Conservation (phyloP, 192 early-diverging fungal genomes). For the Backusella morwellensis region DNA sequence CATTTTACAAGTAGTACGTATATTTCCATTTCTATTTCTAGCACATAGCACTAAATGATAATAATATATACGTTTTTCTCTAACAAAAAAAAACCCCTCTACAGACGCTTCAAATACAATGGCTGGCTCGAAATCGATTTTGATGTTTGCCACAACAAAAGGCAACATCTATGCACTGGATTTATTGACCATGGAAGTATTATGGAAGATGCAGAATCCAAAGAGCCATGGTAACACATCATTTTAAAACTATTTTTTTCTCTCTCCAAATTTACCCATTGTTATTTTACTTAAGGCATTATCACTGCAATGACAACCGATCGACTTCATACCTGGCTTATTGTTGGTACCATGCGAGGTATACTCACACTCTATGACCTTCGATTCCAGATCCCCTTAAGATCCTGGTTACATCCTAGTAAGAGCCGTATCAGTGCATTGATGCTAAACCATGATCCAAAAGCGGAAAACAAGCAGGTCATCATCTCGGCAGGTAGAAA, state of each 20-base stretch:
- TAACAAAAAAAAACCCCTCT: background rate
- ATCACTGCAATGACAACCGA: constrained; percentile 70
- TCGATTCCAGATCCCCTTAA: constrained; percentile 67
- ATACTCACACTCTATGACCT: constrained; percentile 78
- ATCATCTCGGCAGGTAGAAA: constrained; percentile 68
- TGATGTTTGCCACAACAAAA: constrained; percentile 67
- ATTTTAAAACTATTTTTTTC: background rate
- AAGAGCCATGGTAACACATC: constrained; percentile 48
- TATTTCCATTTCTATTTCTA: background rate
- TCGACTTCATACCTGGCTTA: constrained; percentile 57
- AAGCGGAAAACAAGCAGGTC: constrained; percentile 48
- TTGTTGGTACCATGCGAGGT: constrained; percentile 75
- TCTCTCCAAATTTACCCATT: background rate
- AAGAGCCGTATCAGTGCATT: constrained; percentile 58
- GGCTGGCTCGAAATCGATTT: constrained; percentile 59
- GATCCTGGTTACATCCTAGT: constrained; percentile 76
- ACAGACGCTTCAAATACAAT: constrained; percentile 30
- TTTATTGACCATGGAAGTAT: constrained; percentile 66
- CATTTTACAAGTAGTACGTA: constrained; percentile 67
- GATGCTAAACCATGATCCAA: constrained; percentile 44
- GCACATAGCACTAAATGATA: background rate
- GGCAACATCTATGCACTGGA: constrained; percentile 74
- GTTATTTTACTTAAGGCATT: constrained; percentile 39
- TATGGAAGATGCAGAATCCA: constrained; percentile 58
- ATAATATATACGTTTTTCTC: background rate